These are phyloP conservation scores for Entomortierella lignicola DNA, from an alignment of 192 early-diverging fungal genomes.

Conservation along the genomic window DNA sequence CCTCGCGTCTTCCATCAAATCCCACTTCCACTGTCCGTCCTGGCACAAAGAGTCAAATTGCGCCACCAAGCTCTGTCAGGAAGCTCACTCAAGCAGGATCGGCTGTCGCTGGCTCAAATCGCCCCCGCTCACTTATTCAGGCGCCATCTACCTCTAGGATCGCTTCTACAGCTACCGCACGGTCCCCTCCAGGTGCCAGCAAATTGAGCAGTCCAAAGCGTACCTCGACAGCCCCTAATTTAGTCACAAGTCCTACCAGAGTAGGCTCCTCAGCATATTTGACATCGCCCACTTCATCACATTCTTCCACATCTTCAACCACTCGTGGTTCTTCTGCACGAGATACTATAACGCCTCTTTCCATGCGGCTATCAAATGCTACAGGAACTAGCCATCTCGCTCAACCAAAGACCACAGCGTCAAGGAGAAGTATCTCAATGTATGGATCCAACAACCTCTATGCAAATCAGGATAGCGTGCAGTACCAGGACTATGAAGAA, in stretches of 20 bases:
- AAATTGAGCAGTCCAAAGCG: constrained; percentile 14
- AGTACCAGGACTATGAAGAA: constrained; percentile 6
- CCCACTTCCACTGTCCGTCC: constrained; percentile 2
- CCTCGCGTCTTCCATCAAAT: constrained; percentile 13
- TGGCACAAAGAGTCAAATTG: constrained; percentile 19
- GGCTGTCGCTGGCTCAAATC: not conserved
- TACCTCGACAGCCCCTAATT: not conserved
- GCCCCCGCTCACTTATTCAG: constrained; percentile 19
- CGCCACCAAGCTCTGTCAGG: not conserved
- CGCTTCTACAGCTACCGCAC: constrained; percentile 2
- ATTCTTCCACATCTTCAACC: not conserved
- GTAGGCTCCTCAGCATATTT: constrained; percentile 6
- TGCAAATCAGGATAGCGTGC: constrained; percentile 1
- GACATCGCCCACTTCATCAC: constrained; percentile 31
- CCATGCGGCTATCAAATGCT: constrained; percentile 21
- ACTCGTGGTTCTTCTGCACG: not conserved
- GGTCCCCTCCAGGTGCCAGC: not conserved
- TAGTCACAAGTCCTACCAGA: constrained; percentile 24
- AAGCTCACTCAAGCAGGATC: not conserved
- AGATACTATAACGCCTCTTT: constrained; percentile 17
- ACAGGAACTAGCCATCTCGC: constrained; percentile 16
- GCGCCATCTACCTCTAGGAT: constrained; percentile 9
- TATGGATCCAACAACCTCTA: constrained; percentile 18
- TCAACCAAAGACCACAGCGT: not conserved
- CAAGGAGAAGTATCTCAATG: constrained; percentile 31